Evolutionary conservation across 208 protist species (phyloP).

Genomic region (Crithidia expoeki): DNA sequence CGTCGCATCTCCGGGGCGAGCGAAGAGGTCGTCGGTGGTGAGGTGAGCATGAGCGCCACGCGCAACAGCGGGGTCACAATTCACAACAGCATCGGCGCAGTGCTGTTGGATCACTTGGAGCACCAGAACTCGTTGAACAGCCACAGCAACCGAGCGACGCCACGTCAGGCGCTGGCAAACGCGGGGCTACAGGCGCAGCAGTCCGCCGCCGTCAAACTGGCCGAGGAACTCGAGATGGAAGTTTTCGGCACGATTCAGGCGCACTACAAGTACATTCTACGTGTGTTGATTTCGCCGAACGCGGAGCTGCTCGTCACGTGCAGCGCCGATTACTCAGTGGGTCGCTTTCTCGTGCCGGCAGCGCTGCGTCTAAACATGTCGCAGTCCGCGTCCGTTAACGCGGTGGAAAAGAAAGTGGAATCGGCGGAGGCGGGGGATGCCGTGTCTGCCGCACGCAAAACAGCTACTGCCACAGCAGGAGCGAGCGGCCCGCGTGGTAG

Average conservation of each 20-base stretch:
- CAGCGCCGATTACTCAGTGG: slow-evolving; percentile 86
- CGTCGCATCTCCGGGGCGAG: slow-evolving; percentile 17
- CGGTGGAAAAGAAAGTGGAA: background rate
- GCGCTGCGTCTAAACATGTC: slow-evolving; percentile 27
- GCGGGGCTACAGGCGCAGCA: slow-evolving; percentile 1
- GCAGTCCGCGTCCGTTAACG: background rate
- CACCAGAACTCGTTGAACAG: slow-evolving; percentile 26
- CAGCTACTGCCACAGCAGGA: background rate
- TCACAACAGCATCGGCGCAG: slow-evolving; percentile 44
- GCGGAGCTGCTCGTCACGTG: slow-evolving; percentile 74
- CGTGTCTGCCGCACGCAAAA: background rate
- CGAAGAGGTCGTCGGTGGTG: slow-evolving; percentile 12
- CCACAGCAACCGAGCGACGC: slow-evolving; percentile 8
- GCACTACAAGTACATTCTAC: slow-evolving; percentile 91
- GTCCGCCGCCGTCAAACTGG: slow-evolving; percentile 20
- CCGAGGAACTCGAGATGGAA: slow-evolving; percentile 63
- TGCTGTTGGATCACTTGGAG: slow-evolving; percentile 43
- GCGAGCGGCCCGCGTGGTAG: background rate
- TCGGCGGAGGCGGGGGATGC: background rate
- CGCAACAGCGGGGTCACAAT: slow-evolving; percentile 8
- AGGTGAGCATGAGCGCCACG: slow-evolving; percentile 12
- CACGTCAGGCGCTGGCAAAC: slow-evolving; percentile 3
- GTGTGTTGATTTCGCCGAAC: slow-evolving; percentile 76
- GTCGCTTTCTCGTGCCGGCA: slow-evolving; percentile 64
- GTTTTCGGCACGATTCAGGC: slow-evolving; percentile 79